Evolutionary conservation across 140 eudicot species (phyloP).

Genomic region (Bidens hawaiensis): DNA sequence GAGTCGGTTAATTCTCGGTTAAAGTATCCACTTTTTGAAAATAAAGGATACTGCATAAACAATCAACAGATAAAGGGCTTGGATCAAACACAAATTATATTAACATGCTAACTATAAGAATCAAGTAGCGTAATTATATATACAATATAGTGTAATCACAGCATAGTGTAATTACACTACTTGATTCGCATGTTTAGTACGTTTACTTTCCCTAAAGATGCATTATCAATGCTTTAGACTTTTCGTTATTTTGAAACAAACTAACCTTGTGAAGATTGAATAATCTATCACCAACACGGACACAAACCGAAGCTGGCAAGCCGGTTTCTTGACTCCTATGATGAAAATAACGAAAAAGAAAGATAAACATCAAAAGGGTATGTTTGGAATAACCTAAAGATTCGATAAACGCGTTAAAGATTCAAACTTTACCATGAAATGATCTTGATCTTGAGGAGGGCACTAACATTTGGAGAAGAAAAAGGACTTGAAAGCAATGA

Average conservation of each 20-base stretch:
- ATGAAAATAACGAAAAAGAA: slow-evolving; percentile 8
- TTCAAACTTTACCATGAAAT: slow-evolving; percentile 55
- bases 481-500: slow-evolving; percentile 50
- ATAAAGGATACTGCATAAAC: slow-evolving; percentile 58
- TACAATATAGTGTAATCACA: too few species aligned
- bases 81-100: too few species aligned
- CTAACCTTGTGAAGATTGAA: slow-evolving; percentile 87
- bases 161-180: too few species aligned
- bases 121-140: too few species aligned
- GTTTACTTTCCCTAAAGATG: too few species aligned
- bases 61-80: neutral
- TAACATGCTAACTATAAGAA: too few species aligned
- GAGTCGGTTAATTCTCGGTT: slow-evolving; percentile 50
- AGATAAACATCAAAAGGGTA: slow-evolving; percentile 14
- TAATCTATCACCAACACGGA: slow-evolving; percentile 55
- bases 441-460: slow-evolving; percentile 18
- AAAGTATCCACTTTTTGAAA: slow-evolving; percentile 75
- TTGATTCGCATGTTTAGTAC: too few species aligned
- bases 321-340: slow-evolving; percentile 96
- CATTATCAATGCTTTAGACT: neutral
- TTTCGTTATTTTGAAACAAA: neutral
- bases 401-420: neutral
- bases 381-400: slow-evolving; percentile 7
- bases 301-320: slow-evolving; percentile 69
- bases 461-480: slow-evolving; percentile 17